A percentile compares a stretch with the other conserved stretches of the same genome.
Evolutionary conservation across 139 green algal genomes (phyloP).

Genomic region (Tetradesmus lagerheimii): DNA sequence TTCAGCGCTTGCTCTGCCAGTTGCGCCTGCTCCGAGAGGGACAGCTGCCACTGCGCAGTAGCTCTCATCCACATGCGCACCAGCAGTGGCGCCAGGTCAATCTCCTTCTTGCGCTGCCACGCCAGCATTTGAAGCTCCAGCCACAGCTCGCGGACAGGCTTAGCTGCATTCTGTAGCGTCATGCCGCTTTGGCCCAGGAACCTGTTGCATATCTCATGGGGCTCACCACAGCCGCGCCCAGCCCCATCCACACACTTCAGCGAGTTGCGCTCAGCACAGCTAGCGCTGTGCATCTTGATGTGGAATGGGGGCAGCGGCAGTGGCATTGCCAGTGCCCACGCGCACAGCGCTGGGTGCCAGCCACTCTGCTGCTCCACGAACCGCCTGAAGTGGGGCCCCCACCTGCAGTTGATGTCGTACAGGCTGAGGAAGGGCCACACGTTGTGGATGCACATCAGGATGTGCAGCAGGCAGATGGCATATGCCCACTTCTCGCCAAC

Average conservation of each 20-base stretch:
- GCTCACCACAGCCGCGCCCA: background rate
- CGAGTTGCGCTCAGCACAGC: background rate
- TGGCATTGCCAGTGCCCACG: background rate
- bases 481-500: slow-evolving; percentile 2
- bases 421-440: slow-evolving; percentile 17
- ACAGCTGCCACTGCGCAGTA: background rate
- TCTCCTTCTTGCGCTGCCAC: background rate
- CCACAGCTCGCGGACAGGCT: slow-evolving; percentile 7
- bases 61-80: slow-evolving; percentile 1
- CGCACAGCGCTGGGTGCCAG: background rate
- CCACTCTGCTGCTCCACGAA: background rate
- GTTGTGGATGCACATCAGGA: slow-evolving; percentile 13
- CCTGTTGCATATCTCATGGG: slow-evolving; percentile 12
- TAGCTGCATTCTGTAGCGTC: slow-evolving; percentile 7
- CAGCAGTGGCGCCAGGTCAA: background rate
- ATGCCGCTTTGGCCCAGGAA: background rate
- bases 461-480: slow-evolving; percentile 8
- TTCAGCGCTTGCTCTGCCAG: background rate
- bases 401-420: slow-evolving; percentile 34
- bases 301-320: slow-evolving; percentile 19
- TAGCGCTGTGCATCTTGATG: slow-evolving; percentile 16
- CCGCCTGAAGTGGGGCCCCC: background rate
- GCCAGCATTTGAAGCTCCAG: slow-evolving; percentile 10
- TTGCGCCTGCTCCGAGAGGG: background rate
- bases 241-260: background rate